phyloP scores from a whole-genome alignment of 768 basidiomycete species.

The Clathrus columnatus region DNA sequence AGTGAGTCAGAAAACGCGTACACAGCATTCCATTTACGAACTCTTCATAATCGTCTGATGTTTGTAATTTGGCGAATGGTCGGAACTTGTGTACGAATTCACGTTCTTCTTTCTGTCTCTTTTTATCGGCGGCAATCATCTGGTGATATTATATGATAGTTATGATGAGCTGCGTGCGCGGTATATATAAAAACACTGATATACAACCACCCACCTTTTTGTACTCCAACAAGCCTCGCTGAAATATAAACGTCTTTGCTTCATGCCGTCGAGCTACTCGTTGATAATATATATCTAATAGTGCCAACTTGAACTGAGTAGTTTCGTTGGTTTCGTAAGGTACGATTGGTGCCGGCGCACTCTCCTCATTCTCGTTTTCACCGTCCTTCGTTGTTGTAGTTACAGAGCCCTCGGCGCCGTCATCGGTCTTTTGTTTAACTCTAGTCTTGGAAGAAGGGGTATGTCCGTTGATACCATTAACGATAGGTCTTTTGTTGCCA shows the following conservation, averaged over 20 bases:
- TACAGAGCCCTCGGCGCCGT: conserved; percentile 29
- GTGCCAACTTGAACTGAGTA: conserved; percentile 75
- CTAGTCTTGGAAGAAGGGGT: conserved; percentile 19
- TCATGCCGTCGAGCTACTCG: conserved; percentile 79
- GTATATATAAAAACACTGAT: background rate
- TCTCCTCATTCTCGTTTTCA: conserved; percentile 36
- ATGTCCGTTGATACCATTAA: conserved; percentile 24
- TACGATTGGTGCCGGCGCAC: conserved; percentile 52
- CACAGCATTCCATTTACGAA: conserved; percentile 87
- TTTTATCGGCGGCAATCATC: conserved; percentile 90
- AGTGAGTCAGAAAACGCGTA: conserved; percentile 33
- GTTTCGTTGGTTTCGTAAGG: conserved; percentile 81
- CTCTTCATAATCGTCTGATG: conserved; percentile 82
- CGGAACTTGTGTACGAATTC: conserved; percentile 85
- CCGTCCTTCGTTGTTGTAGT: conserved; percentile 34
- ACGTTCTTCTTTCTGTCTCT: conserved; percentile 81
- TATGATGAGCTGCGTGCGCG: background rate
- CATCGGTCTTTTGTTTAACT: conserved; percentile 12
- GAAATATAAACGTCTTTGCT: conserved; percentile 83
- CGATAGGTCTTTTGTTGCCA: conserved; percentile 8
- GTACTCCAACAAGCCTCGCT: conserved; percentile 84
- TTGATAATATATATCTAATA: conserved; percentile 87
- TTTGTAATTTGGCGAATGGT: conserved; percentile 86
- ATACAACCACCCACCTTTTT: conserved; percentile 64
- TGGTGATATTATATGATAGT: conserved; percentile 25